Evolutionary conservation across 495 filamentous ascomycete genomes (phyloP), one percentile per base, ranked within the genome.

Genomic region (Lasiosphaeria miniovina): DNA sequence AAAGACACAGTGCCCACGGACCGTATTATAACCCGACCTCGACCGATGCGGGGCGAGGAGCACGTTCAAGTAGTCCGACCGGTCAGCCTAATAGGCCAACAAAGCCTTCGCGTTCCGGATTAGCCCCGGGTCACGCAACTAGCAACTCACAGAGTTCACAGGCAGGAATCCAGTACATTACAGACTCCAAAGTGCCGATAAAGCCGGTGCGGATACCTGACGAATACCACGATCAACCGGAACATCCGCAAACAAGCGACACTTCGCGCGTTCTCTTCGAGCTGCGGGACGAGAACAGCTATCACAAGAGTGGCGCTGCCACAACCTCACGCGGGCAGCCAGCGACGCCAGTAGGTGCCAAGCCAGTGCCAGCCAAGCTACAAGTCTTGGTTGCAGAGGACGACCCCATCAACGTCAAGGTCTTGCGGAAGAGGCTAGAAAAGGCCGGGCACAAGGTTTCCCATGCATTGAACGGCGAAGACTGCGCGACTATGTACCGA

Each of bases 341-440:
- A 4, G 3, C 36, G 34, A 12, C 41, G 15, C 43, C 54, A 3
- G 4, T 11, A 32, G 15, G 36, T 11, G 6, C 33, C 15, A 57
- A 33, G 11, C 17, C 52, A 4, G 41, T 36, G 43, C 15, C 50
- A 15, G 45, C 59, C 12, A 77, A 83, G 24, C 76, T 93, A 34
- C 80, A 79, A 35, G 84, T 96, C 3, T 77, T 96, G 15, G 84
- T 96, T 8, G 93, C 93, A 0, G 93, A 98, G 69, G 93, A 98
- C 63, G 93, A 98, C 65, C 92, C 92, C 0, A 83, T 96, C 65
- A 98, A 98, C 62, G 89, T 88, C 71, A 91, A 86, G 64, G 93
- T 98, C 59, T 74, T 96, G 7, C 80, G 86, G 62, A 98, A 96
- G 68, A 79, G 93, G 15, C 75, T 98, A 4, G 86, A 90, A 55